Percentiles rank a stretch among this genome's conserved stretches.
Conservation (phyloP, 768 basidiomycete species). For the Xanthoconium stramineum region DNA sequence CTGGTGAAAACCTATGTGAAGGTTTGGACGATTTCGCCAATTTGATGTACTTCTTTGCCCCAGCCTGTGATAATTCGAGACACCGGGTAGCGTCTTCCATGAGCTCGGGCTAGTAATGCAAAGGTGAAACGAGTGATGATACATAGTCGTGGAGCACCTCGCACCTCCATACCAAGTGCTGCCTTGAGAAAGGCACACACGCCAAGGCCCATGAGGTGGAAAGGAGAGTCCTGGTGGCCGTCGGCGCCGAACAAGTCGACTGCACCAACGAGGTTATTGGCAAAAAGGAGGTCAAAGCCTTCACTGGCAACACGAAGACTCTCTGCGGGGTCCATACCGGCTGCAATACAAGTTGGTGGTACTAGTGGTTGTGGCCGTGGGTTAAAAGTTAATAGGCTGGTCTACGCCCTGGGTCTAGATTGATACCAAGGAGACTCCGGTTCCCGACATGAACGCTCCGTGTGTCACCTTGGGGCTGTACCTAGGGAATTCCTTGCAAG, state of each 20-base stretch:
- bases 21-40: conserved; percentile 32
- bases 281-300: conserved; percentile 71
- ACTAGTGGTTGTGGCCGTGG: not conserved
- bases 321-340: conserved; percentile 23
- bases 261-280: conserved; percentile 60
- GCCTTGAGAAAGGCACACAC: conserved; percentile 75
- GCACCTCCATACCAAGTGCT: conserved; percentile 76
- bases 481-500: not conserved
- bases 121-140: not conserved
- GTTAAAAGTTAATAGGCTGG: not conserved
- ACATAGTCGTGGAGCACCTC: not conserved
- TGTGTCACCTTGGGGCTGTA: not conserved
- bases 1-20: conserved; percentile 49
- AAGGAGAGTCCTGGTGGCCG: conserved; percentile 48
- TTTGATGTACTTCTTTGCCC: conserved; percentile 51
- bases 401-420: not conserved
- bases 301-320: conserved; percentile 34
- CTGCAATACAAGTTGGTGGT: not conserved
- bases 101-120: conserved; percentile 43
- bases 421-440: not conserved
- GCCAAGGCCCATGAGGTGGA: conserved; percentile 71
- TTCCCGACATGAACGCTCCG: not conserved
- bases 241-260: conserved; percentile 41
- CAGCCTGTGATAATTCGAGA: conserved; percentile 58
- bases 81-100: conserved; percentile 61